These are phyloP conservation scores for Williopsis jadinii DNA, from an alignment of 1,139 yeast genomes.

Conservation along the genomic window DNA sequence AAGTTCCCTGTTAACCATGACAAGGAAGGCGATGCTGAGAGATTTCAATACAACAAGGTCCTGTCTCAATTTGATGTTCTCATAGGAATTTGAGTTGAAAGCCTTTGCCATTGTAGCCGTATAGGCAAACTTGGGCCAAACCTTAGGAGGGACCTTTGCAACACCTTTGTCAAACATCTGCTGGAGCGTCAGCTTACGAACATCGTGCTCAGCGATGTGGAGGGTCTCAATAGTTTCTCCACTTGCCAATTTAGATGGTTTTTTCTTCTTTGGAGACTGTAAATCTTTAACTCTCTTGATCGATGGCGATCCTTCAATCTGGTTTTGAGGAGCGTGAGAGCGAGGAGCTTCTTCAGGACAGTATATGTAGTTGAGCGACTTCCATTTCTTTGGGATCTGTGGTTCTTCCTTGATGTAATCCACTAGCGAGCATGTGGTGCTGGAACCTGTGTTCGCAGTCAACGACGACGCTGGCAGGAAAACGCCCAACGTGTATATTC, in stretches of 20 bases:
- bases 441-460: constrained; percentile 22
- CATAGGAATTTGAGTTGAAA: constrained; percentile 51
- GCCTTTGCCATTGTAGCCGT: constrained; percentile 67
- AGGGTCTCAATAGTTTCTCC: constrained; percentile 30
- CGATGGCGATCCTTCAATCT: constrained; percentile 11
- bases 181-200: constrained; percentile 40
- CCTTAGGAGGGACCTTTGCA: constrained; percentile 51
- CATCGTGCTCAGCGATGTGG: constrained; percentile 15
- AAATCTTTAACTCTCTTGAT: constrained; percentile 8
- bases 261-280: constrained; percentile 20
- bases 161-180: constrained; percentile 60
- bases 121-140: constrained; percentile 58
- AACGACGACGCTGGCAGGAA: constrained; percentile 44
- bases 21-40: constrained; percentile 57
- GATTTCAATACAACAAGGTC: constrained; percentile 59
- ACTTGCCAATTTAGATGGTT: constrained; percentile 1
- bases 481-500: constrained; percentile 35
- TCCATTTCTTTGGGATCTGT: constrained; percentile 53
- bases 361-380: constrained; percentile 46
- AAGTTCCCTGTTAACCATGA: constrained; percentile 40
- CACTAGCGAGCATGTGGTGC: constrained; percentile 46
- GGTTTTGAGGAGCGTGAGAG: neutral
- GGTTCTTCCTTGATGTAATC: constrained; percentile 45
- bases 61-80: constrained; percentile 48
- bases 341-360: constrained; percentile 23